Evolutionary conservation across 2,329 filamentous ascomycete species (phyloP).

Genomic region (Purpureocillium lavendulum): DNA sequence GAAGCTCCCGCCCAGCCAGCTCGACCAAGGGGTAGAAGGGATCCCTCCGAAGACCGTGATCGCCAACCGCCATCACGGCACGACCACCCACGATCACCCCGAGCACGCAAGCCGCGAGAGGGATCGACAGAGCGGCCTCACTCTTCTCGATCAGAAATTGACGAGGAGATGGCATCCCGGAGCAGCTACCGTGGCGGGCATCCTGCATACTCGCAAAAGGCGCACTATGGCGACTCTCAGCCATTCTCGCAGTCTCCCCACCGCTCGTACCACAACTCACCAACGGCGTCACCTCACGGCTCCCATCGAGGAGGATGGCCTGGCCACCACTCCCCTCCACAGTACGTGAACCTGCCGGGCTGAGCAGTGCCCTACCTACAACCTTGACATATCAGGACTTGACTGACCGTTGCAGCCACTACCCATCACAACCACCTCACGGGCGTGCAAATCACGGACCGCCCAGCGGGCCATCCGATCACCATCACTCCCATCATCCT

Average conservation of each 20-base stretch:
- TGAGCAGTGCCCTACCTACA: not conserved
- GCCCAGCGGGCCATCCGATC: conserved; percentile 42
- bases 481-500: conserved; percentile 40
- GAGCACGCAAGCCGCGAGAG: conserved; percentile 15
- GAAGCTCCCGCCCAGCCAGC: too few relatives aligned
- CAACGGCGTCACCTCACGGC: conserved; percentile 33
- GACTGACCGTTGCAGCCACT: conserved; percentile 39
- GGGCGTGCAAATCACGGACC: conserved; percentile 37
- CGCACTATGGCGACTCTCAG: conserved; percentile 27
- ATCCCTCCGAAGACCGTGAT: conserved; percentile 6
- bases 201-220: conserved; percentile 26
- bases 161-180: conserved; percentile 40
- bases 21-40: not conserved
- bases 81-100: conserved; percentile 18
- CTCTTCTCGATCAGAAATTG: conserved; percentile 40
- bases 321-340: conserved; percentile 29
- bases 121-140: conserved; percentile 23
- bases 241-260: conserved; percentile 34
- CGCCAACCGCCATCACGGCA: conserved; percentile 13
- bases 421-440: conserved; percentile 52
- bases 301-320: conserved; percentile 29
- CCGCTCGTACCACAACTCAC: conserved; percentile 37
- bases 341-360: conserved; percentile 22
- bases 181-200: conserved; percentile 34
- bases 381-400: not conserved